These are phyloP conservation scores for Colletotrichum magnum DNA, from an alignment of 2,329 filamentous ascomycete genomes.

Conservation along the genomic window DNA sequence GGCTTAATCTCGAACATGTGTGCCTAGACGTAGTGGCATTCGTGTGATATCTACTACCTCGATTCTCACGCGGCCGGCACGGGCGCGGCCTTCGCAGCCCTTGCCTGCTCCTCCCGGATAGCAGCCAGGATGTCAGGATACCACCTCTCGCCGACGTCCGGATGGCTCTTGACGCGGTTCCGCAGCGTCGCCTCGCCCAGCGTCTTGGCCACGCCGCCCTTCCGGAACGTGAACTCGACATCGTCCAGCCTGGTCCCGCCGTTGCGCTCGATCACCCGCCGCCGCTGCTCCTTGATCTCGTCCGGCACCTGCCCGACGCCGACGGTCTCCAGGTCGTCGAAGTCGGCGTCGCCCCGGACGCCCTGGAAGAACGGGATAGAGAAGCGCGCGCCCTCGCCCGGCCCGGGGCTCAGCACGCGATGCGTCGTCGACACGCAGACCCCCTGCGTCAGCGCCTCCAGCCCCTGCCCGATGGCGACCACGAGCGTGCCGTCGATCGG, in stretches of 20 bases:
- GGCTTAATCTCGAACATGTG: not conserved
- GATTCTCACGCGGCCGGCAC: slow-evolving; percentile 51
- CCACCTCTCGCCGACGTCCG: slow-evolving; percentile 88
- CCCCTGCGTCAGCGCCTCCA: slow-evolving; percentile 87
- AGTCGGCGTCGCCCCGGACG: slow-evolving; percentile 82
- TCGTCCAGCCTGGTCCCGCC: slow-evolving; percentile 75
- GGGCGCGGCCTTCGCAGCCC: slow-evolving; percentile 43
- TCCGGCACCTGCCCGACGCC: slow-evolving; percentile 73
- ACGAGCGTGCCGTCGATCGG: slow-evolving; percentile 84
- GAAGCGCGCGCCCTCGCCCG: slow-evolving; percentile 80
- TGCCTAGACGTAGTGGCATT: not conserved
- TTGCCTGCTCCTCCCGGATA: slow-evolving; percentile 71
- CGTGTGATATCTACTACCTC: not conserved
- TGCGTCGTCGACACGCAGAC: slow-evolving; percentile 89
- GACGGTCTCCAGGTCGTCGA: slow-evolving; percentile 79
- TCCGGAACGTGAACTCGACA: slow-evolving; percentile 89
- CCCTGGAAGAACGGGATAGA: slow-evolving; percentile 92
- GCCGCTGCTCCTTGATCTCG: slow-evolving; percentile 73
- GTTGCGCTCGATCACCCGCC: slow-evolving; percentile 69
- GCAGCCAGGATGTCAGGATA: slow-evolving; percentile 74
- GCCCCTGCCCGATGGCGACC: slow-evolving; percentile 88
- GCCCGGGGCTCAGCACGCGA: slow-evolving; percentile 80
- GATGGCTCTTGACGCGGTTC: slow-evolving; percentile 89
- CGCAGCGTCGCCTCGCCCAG: slow-evolving; percentile 87
- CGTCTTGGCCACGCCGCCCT: slow-evolving; percentile 75